Evolutionary conservation across 805 yeast genomes (phyloP), one percentile per base, ranked within the genome.

Genomic region (Cyberlindnera saturnus): DNA sequence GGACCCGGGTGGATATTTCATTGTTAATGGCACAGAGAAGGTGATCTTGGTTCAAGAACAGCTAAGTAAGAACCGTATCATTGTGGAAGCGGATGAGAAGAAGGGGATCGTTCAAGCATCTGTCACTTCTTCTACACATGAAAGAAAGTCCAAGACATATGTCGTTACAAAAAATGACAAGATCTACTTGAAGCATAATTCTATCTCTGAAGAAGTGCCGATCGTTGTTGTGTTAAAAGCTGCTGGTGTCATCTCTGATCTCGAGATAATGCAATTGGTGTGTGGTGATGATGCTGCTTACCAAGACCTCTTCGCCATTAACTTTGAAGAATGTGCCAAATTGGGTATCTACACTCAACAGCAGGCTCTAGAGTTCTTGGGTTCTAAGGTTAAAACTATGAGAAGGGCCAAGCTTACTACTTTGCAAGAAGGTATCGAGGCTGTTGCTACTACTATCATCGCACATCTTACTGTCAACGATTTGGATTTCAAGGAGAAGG

Each of bases 1-100:
- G 39, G 99, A 93, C 66, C 99, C 99, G 6, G 99, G 99, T 67
- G 99, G 99, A 57, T 93, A 93, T 61, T 93, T 93, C 59, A 86
- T 91, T 59, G 97, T 91, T 39, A 91, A 91, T 61, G 99, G 99
- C 63, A 93, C 99, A 0, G 99, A 93, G 57, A 93, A 93, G 63
- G 99, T 93, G 36, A 93, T 93, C 50, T 74, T 93, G 53, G 95
- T 93, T 35, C 99, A 93, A 65, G 99, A 93, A 65, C 99, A 93
- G 71, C 73, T 93, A 62, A 83, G 95, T 40, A 93, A 93, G 67
- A 93, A 93, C 66, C 86, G 99, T 75, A 93, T 93, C 60, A 89
- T 93, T 58, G 99, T 93, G 13, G 99, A 93, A 65, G 93, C 96
- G 1, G 99, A 93, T 62, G 96, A 86, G 50, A 87, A 89, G 66